These are phyloP conservation scores for Bipolaris oryzae DNA, from an alignment of 2,329 filamentous ascomycete genomes.

Conservation along the genomic window DNA sequence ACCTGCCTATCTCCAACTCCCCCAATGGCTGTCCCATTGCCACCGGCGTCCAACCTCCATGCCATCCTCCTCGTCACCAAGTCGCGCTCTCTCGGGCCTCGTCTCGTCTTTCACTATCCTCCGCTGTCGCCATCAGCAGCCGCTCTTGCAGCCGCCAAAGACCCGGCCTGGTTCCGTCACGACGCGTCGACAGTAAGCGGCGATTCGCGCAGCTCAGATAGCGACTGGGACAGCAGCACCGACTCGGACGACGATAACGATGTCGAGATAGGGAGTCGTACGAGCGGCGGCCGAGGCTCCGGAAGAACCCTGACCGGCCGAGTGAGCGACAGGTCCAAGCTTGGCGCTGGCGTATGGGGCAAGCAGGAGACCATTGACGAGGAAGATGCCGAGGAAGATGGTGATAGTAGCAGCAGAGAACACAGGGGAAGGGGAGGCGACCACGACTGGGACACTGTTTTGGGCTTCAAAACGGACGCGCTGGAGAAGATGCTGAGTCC, in stretches of 20 bases:
- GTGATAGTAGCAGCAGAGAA: constrained; percentile 11
- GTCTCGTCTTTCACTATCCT: constrained; percentile 52
- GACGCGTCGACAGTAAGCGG: constrained; percentile 45
- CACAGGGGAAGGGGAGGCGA: constrained; percentile 34
- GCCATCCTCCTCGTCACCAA: constrained; percentile 50
- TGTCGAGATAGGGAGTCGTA: constrained; percentile 43
- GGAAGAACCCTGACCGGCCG: constrained; percentile 36
- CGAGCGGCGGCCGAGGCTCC: constrained; percentile 41
- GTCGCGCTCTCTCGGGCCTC: constrained; percentile 47
- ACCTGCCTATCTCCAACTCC: constrained; percentile 6
- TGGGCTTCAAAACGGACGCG: constrained; percentile 49
- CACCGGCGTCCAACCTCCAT: constrained; percentile 47
- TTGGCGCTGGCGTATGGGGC: constrained; percentile 39
- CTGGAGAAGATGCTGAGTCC: constrained; percentile 50
- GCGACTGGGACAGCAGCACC: constrained; percentile 48
- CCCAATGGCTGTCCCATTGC: constrained; percentile 40
- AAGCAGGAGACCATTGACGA: constrained; percentile 46
- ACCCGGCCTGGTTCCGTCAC: constrained; percentile 47
- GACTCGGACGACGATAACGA: constrained; percentile 46
- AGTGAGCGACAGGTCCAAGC: constrained; percentile 34
- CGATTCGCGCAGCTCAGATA: constrained; percentile 41
- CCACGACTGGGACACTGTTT: constrained; percentile 47
- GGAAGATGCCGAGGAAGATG: constrained; percentile 38
- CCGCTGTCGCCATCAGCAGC: constrained; percentile 46
- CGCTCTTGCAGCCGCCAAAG: constrained; percentile 41